phyloP scores from a whole-genome alignment of 83 land plant species.

The Picea mariana region DNA sequence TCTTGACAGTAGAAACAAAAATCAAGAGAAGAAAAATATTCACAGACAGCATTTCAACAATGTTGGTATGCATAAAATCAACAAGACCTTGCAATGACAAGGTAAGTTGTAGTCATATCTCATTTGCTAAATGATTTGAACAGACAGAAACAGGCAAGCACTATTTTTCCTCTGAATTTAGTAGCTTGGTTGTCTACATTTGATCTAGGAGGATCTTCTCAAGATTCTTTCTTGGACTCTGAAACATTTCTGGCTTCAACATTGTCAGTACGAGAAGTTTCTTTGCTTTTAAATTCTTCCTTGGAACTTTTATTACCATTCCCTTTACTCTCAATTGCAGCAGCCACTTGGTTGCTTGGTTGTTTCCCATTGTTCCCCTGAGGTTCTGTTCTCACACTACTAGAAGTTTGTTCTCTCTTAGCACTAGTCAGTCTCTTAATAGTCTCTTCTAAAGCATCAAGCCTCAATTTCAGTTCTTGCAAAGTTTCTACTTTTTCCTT shows the following conservation, averaged over 20 bases:
- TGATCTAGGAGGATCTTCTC: no score
- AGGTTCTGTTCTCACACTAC: slow-evolving; percentile 1
- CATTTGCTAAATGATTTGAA: no score
- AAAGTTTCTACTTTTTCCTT: slow-evolving; percentile 5
- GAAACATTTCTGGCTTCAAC: slow-evolving; percentile 3
- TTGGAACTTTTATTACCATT: background rate
- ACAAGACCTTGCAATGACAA: no score
- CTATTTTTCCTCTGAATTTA: no score
- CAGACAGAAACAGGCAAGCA: no score
- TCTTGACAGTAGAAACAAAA: no score
- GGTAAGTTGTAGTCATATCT: no score
- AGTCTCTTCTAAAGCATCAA: slow-evolving; percentile 8
- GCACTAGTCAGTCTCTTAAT: background rate
- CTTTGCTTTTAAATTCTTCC: background rate
- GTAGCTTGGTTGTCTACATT: no score
- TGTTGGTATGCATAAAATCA: no score
- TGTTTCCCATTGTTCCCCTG: background rate
- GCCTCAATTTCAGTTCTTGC: slow-evolving; percentile 12
- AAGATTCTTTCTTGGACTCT: background rate
- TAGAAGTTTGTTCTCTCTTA: background rate
- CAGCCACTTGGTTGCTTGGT: background rate
- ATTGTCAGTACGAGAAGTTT: background rate
- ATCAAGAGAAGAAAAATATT: no score
- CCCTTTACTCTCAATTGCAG: background rate
- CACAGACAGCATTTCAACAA: no score